Percentiles rank a stretch among this genome's conserved stretches.
These are phyloP conservation scores for Fusarium pseudograminearum DNA, from an alignment of 2,329 filamentous ascomycete genomes.

Conservation along the genomic window DNA sequence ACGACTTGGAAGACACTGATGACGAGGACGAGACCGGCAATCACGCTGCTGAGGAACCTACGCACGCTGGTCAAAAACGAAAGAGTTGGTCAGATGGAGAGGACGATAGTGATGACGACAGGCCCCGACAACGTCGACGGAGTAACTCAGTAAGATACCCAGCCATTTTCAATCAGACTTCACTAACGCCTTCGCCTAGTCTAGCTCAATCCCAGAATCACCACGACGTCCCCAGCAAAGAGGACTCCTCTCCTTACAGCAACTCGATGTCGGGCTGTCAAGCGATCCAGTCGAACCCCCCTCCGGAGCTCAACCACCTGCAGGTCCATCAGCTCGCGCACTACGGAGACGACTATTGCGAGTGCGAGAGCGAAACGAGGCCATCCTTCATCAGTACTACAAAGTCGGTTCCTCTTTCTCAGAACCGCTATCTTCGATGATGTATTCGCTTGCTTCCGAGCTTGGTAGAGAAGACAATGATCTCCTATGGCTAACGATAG, in stretches of 20 bases:
- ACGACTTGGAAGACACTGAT: conserved; percentile 69
- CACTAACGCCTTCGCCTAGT: conserved; percentile 57
- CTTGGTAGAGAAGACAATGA: conserved; percentile 97
- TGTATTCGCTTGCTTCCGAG: conserved; percentile 95
- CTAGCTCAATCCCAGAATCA: conserved; percentile 73
- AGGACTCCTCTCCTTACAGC: conserved; percentile 68
- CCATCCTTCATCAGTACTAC: conserved; percentile 84
- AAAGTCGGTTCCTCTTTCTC: conserved; percentile 89
- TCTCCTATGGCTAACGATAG: conserved; percentile 92
- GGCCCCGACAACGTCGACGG: conserved; percentile 82
- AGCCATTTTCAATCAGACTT: neutral
- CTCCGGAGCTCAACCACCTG: conserved; percentile 68
- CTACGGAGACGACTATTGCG: conserved; percentile 80
- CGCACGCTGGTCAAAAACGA: conserved; percentile 73
- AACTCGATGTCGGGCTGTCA: conserved; percentile 60
- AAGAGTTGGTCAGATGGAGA: conserved; percentile 82
- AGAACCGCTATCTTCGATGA: conserved; percentile 92
- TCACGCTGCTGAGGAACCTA: conserved; percentile 51
- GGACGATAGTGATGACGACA: conserved; percentile 79
- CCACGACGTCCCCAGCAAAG: conserved; percentile 70
- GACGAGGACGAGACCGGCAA: conserved; percentile 53
- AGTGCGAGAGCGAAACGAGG: conserved; percentile 81
- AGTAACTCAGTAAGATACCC: conserved; percentile 81
- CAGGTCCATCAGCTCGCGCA: conserved; percentile 75
- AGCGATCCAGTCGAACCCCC: conserved; percentile 66